Base-by-base conservation (phyloP, 1,284 basidiomycete species). In the Naganishia sp. region DNA sequence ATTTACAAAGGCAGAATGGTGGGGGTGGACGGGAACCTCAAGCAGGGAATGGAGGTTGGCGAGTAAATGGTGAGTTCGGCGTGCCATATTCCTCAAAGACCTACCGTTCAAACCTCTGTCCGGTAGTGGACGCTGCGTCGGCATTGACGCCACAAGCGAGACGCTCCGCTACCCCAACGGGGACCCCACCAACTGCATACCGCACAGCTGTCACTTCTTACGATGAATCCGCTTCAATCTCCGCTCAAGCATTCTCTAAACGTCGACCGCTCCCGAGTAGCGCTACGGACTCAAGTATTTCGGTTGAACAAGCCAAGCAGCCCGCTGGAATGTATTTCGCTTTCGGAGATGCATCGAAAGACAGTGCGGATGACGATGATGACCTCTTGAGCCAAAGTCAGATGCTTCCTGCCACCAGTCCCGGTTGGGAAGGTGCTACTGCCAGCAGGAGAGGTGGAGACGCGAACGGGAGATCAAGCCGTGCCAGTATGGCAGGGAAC, bases 101-200 rank as follows among this genome's bases (percentile, higher is more conserved):
- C 71, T 68, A 1, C 56, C 70, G 55, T 73, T 72, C 48, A 71
- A 28, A 71, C 7, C 60, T 56, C 54, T 63, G 53, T 11, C 61
- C 55, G 23, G 71, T 71, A 16, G 50, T n/a, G 45, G 55, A 36
- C 21, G 21, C 71, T 74, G 44, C 74, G 52, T 48, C 60, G 57
- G 60, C 59, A 50, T 54, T 64, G 48, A 63, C 54, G 54, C 45
- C 46, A 48, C 68, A 21, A 56, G 66, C 45, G 48, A 56, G 42
- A 65, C 61, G 61, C 3, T 54, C 53, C 6, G 53, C 39, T 1
- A 55, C 53, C 6, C 50, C 53, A 10, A 63, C 50, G n/a, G 53
- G 61, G 15, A 63, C 53, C 0, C 61, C 50, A 3, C 53, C 61
- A 11, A 53, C 50, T 2, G 53, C 50, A 23, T 53, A 63, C 28